Base-by-base conservation (phyloP, 306 rosid species). In the Crataegus laevigata region DNA sequence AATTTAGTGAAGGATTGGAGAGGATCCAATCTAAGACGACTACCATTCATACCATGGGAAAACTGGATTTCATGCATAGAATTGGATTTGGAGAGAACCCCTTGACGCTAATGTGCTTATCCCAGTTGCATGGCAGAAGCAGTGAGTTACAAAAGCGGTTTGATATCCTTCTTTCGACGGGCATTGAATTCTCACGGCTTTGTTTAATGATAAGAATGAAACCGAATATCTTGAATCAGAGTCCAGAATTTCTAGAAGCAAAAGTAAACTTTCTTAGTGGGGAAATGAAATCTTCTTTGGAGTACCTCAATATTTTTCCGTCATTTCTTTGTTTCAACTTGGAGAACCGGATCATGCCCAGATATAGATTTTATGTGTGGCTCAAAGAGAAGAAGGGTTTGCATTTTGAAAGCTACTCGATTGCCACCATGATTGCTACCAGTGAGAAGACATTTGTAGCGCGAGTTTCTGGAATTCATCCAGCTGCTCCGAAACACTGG, bases 31-130 rank as follows among this genome's bases (percentile, higher is more conserved):
- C 40, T 77, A 73, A 87, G 2, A 79, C 86, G 52, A 79, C 78
- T 6, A 78, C 84, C 6, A 38, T 40, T 79, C 89, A 86, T 77
- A 83, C 75, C 34, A 78, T 93, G 87, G 67, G 51, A 66, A 93
- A 89, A 84, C 79, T 93, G 26, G 73, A 88, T 34, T 89, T 91
- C 82, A 71, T 93, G 86, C 96, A 81, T 75, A 42, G 84, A 70
- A 64, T 77, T 8, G 98, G 98, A 62, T 93, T 86, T 82, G 98
- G 98, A 55, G 96, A 91, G 85, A 93, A 89, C 76, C 84, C 87
- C 73, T 32, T 80, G 73, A 91, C 91, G 55, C 67, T 89, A 72
- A 43, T 78, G 71, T 69, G 85, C 75, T 80, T 88, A 13, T 21
- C 60, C 43, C 34, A 66, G 54, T 40, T 93, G 87, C 93, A 91